Evolutionary conservation across 768 basidiomycete genomes (phyloP), one percentile per base, ranked within the genome.

Genomic region (Boletus subcaerulescens): DNA sequence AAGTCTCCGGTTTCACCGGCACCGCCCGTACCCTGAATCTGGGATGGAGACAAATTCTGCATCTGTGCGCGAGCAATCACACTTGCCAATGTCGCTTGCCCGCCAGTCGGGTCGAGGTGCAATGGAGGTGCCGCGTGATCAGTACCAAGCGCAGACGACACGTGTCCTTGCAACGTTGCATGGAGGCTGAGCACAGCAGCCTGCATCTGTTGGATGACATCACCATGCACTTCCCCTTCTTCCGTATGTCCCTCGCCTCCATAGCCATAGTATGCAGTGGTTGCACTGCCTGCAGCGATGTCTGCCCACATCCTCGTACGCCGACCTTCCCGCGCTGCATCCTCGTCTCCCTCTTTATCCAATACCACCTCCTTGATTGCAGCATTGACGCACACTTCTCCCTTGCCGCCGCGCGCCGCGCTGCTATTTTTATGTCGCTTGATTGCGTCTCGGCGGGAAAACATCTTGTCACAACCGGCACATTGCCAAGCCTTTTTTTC

Each of bases 371-470:
- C 88, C 45, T 79, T 71, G 7, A 88, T 75, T 24, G 82, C 81
- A 42, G 84, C 84, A 13, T 72, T 73, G 41, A 81, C 68, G 60
- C 88, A 91, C 24, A 66, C 63, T 59, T 79, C 76, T 43, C 77
- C 77, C 58, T 76, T 80, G 11, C 76, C 75, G 17, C 80, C 82
- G 17, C 81, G 76, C 35, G 71, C 70, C 55, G 77, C 78, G 32
- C 76, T 78, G 43, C 80, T 78, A 61, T 86, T 84, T 69, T 86
- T 87, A 59, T 91, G 89, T 22, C 87, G 79, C 66, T 87, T 88
- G 65, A 91, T 85, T 4, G 89, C 89, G 65, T 91, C 89, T 42
- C 86, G 77, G n/a, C 86, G 73, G 3, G 86, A 87, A 64, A 91
- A 91, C 20, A 85, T 72, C 69, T 88, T 89, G 44, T 77, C 79